Percentiles rank a stretch among this genome's conserved stretches.
Conservation (phyloP, 768 basidiomycete genomes). For the Collybiopsis confluens region DNA sequence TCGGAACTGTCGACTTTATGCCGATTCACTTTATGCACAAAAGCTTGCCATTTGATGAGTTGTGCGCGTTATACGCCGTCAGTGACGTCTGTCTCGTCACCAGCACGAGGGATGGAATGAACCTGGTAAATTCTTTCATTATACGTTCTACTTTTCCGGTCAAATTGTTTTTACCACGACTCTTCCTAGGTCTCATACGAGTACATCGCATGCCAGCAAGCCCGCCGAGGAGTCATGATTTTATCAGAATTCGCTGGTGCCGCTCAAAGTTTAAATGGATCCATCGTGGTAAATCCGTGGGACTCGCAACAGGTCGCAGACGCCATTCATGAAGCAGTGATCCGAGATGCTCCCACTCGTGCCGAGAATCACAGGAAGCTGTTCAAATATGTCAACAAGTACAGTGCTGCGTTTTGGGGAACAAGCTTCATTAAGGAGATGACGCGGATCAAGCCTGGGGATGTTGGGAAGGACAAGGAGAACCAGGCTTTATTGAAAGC, state of each 20-base stretch:
- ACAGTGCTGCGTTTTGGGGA: constrained; percentile 91
- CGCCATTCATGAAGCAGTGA: constrained; percentile 94
- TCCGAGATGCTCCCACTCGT: constrained; percentile 77
- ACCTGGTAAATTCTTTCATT: constrained; percentile 63
- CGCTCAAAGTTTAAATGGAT: constrained; percentile 92
- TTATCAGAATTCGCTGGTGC: constrained; percentile 98
- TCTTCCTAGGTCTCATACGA: constrained; percentile 87
- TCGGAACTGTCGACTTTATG: constrained; percentile 99
- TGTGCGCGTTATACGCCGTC: constrained; percentile 96
- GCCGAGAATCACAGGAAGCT: constrained; percentile 93
- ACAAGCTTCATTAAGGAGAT: constrained; percentile 87
- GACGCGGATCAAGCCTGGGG: constrained; percentile 49
- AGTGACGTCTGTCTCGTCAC: constrained; percentile 96
- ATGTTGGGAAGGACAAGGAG: constrained; percentile 29
- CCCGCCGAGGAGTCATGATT: constrained; percentile 93
- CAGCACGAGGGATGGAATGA: constrained; percentile 97
- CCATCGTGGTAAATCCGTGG: constrained; percentile 98
- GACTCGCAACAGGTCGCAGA: constrained; percentile 98
- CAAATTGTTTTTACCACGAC: constrained; percentile 19
- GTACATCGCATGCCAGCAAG: constrained; percentile 93
- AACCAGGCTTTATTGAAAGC: constrained; percentile 29
- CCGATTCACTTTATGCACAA: constrained; percentile 99
- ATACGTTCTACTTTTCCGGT: constrained; percentile 11
- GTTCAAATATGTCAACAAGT: constrained; percentile 95
- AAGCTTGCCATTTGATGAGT: constrained; percentile 85